phyloP scores from a whole-genome alignment of 768 basidiomycete genomes.

The Termitomyces sp. region DNA sequence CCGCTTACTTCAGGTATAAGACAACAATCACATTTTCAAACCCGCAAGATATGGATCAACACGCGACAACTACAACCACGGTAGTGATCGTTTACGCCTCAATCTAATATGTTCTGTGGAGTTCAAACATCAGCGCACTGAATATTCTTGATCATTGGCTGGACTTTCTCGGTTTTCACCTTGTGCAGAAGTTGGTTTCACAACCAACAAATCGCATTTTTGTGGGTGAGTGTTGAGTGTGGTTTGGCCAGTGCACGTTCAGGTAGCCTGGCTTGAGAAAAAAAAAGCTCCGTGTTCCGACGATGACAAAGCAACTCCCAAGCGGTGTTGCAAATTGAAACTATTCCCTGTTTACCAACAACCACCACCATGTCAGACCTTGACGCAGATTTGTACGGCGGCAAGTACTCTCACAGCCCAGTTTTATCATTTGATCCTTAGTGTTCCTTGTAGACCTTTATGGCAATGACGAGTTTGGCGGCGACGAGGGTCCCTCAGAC shows the following conservation, averaged over 20 bases:
- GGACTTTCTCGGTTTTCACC: neutral
- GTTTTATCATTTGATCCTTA: neutral
- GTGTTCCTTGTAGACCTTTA: constrained; percentile 54
- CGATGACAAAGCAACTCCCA: constrained; percentile 14
- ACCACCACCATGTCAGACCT: constrained; percentile 66
- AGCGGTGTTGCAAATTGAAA: constrained; percentile 13
- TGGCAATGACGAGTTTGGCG: constrained; percentile 58
- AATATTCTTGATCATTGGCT: neutral
- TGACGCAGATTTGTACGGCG: constrained; percentile 88
- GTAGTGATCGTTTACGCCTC: neutral
- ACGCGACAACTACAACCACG: neutral
- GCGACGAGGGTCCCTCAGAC: constrained; percentile 35
- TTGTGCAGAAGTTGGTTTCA: neutral
- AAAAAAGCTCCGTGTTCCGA: neutral
- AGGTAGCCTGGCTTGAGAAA: neutral
- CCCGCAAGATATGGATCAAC: neutral
- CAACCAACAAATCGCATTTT: neutral
- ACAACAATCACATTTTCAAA: too few relatives aligned
- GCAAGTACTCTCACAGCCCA: constrained; percentile 32
- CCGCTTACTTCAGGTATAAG: neutral
- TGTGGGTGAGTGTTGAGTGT: neutral
- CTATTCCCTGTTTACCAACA: constrained; percentile 8
- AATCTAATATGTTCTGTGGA: neutral
- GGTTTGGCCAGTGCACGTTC: too few relatives aligned
- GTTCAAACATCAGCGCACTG: neutral